phyloP scores from a whole-genome alignment of 371 early-diverging fungal species.

The Syncephalis plumigaleata region DNA sequence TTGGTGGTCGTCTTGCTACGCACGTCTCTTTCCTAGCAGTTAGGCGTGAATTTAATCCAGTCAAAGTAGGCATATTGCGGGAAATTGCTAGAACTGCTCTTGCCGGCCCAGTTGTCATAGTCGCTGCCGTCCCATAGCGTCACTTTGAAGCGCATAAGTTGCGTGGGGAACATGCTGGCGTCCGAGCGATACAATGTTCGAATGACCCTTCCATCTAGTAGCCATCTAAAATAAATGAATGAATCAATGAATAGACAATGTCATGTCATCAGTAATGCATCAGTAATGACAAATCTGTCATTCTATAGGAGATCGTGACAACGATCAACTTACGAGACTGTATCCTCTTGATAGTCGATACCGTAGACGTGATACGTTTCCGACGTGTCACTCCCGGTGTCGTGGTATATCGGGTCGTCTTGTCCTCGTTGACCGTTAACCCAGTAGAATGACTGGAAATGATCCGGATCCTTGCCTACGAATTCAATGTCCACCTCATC shows the following conservation, averaged over 20 bases:
- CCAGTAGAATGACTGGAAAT: slow-evolving; percentile 44
- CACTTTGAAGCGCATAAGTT: too few relatives aligned
- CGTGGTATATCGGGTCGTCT: not conserved
- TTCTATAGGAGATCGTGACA: too few relatives aligned
- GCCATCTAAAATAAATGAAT: slow-evolving; percentile 32
- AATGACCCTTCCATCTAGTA: slow-evolving; percentile 19
- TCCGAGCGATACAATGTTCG: slow-evolving; percentile 22
- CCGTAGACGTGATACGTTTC: slow-evolving; percentile 16
- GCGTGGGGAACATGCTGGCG: slow-evolving; percentile 2
- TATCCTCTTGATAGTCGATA: slow-evolving; percentile 33
- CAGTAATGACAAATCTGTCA: too few relatives aligned
- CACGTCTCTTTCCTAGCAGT: too few relatives aligned
- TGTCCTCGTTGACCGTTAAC: slow-evolving; percentile 16
- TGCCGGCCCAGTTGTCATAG: too few relatives aligned
- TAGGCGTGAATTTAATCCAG: too few relatives aligned
- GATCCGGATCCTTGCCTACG: slow-evolving; percentile 26
- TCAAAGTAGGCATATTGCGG: too few relatives aligned
- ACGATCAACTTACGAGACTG: not conserved
- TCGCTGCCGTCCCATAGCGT: too few relatives aligned
- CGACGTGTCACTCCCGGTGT: slow-evolving; percentile 11
- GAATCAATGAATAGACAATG: too few relatives aligned
- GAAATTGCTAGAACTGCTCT: too few relatives aligned
- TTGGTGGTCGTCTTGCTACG: too few relatives aligned
- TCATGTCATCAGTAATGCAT: too few relatives aligned
- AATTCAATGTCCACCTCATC: slow-evolving; percentile 62